Percentiles rank a stretch among this genome's conserved stretches.
phyloP scores from a whole-genome alignment of 257 asterid species.

The Ocimum tenuiflorum region DNA sequence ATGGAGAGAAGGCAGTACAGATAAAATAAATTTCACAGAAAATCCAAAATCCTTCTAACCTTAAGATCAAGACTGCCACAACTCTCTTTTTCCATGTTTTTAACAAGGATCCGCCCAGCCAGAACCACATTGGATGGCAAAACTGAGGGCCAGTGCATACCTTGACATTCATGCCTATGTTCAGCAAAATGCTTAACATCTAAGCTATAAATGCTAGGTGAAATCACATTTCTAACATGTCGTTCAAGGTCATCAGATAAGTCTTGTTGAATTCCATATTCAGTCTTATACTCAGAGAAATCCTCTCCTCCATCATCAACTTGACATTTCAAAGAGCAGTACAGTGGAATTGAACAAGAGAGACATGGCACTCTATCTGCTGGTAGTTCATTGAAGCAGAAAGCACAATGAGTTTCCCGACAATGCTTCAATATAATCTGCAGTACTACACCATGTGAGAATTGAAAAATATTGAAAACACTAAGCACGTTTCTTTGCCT shows the following conservation, averaged over 20 bases:
- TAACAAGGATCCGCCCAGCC: constrained; percentile 83
- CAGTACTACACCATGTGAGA: constrained; percentile 28
- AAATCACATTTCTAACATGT: constrained; percentile 40
- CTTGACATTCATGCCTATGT: constrained; percentile 80
- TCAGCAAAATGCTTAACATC: constrained; percentile 40
- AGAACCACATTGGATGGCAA: constrained; percentile 77
- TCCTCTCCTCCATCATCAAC: constrained; percentile 59
- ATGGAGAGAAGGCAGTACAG: constrained; percentile 17
- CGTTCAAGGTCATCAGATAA: constrained; percentile 56
- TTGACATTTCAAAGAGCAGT: constrained; percentile 75
- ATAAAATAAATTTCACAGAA: neutral
- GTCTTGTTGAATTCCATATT: constrained; percentile 23
- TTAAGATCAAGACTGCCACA: constrained; percentile 27
- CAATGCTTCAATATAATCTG: constrained; percentile 81
- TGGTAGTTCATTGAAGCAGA: constrained; percentile 86
- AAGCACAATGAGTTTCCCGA: constrained; percentile 86
- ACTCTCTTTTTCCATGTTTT: constrained; percentile 39
- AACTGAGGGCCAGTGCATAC: constrained; percentile 81
- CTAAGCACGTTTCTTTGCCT: constrained; percentile 1
- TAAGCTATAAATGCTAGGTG: constrained; percentile 27
- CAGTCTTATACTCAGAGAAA: constrained; percentile 13
- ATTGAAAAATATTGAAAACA: constrained; percentile 16
- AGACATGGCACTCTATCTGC: constrained; percentile 66
- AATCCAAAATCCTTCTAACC: constrained; percentile 43
- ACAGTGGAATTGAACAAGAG: constrained; percentile 67